phyloP scores from a whole-genome alignment of 805 yeast species.

The Metschnikowia picachoensis region DNA sequence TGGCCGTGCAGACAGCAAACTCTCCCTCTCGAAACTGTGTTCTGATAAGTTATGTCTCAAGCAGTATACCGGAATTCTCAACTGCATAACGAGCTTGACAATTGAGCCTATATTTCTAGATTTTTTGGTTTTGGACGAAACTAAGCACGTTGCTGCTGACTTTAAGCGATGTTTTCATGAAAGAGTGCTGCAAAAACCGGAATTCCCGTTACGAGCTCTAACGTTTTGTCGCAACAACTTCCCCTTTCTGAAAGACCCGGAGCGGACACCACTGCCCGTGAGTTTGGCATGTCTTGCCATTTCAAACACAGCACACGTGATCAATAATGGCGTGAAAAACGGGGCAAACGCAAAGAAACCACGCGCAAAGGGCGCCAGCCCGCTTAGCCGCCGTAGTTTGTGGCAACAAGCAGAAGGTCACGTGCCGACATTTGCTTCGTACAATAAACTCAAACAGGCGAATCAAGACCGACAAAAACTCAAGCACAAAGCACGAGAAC shows the following conservation, averaged over 20 bases:
- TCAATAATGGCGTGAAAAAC: conserved; percentile 58
- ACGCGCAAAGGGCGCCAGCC: conserved; percentile 40
- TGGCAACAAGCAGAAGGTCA: conserved; percentile 10
- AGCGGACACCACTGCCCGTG: conserved; percentile 26
- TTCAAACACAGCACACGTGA: conserved; percentile 29
- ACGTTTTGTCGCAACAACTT: conserved; percentile 22
- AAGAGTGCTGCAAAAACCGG: conserved; percentile 12
- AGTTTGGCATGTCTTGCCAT: conserved; percentile 27
- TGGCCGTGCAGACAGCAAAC: conserved; percentile 75
- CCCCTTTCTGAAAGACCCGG: conserved; percentile 21
- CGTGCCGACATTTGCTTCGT: conserved; percentile 11
- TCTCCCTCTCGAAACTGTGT: conserved; percentile 79
- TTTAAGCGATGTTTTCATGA: conserved; percentile 41
- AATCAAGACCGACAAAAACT: conserved; percentile 25
- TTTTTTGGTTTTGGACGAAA: conserved; percentile 47
- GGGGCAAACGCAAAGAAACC: conserved; percentile 52
- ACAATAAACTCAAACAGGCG: conserved; percentile 16
- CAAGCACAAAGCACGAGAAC: conserved; percentile 25
- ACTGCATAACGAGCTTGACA: conserved; percentile 38
- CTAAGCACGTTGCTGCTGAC: conserved; percentile 24
- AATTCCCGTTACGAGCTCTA: conserved; percentile 20
- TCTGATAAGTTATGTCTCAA: conserved; percentile 73
- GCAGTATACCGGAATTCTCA: conserved; percentile 56
- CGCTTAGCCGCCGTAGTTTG: conserved; percentile 30
- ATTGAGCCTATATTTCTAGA: conserved; percentile 38